phyloP scores from a whole-genome alignment of 2,329 filamentous ascomycete species.

The Talaromyces sp. region DNA sequence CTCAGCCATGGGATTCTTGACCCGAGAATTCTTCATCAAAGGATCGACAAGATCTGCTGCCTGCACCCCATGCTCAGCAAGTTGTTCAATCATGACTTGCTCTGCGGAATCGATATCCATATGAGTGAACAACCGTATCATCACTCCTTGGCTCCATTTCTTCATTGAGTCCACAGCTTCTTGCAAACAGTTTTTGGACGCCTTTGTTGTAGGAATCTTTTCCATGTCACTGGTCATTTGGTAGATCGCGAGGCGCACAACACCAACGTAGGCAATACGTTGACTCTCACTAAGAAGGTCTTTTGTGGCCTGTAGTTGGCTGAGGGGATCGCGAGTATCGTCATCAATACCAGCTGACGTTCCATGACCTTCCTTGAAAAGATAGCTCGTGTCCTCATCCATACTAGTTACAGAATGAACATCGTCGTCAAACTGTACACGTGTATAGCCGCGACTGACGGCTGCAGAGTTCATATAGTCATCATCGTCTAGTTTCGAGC shows the following conservation, averaged over 20 bases:
- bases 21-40: constrained; percentile 85
- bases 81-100: constrained; percentile 98
- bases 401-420: constrained; percentile 89
- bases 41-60: constrained; percentile 78
- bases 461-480: constrained; percentile 78
- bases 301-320: constrained; percentile 94
- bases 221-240: constrained; percentile 70
- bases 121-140: constrained; percentile 88
- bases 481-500: constrained; percentile 66
- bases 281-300: constrained; percentile 92
- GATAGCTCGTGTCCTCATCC: constrained; percentile 94
- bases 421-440: constrained; percentile 93
- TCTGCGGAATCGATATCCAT: constrained; percentile 91
- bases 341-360: constrained; percentile 66
- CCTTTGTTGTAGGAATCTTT: constrained; percentile 56
- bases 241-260: constrained; percentile 76
- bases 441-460: constrained; percentile 90
- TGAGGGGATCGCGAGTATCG: constrained; percentile 77
- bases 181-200: constrained; percentile 67
- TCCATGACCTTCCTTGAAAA: constrained; percentile 72
- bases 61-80: constrained; percentile 86
- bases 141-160: constrained; percentile 99
- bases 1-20: constrained; percentile 84
- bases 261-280: constrained; percentile 90
- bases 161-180: constrained; percentile 72